Evolutionary conservation across 2,329 filamentous ascomycete genomes (phyloP).

Genomic region (Plectosphaerella cucumerina): DNA sequence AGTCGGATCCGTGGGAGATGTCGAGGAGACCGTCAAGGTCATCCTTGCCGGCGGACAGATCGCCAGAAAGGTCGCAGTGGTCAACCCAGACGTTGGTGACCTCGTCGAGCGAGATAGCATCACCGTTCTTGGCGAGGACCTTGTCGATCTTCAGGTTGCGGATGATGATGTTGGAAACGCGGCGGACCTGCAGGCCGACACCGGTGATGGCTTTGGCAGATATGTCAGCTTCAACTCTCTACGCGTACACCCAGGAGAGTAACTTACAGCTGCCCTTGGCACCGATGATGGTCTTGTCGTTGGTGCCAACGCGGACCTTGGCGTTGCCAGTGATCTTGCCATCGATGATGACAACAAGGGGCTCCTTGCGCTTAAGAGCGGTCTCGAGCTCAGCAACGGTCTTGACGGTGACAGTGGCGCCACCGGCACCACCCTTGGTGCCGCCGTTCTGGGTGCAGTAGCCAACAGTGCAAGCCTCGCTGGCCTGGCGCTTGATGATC

Average conservation of each 20-base stretch:
- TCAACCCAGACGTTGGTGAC: conserved; percentile 45
- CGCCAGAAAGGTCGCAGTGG: conserved; percentile 34
- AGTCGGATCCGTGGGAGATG: conserved; percentile 37
- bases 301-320: conserved; percentile 22
- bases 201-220: conserved; percentile 27
- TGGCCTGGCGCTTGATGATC: conserved; percentile 10
- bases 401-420: conserved; percentile 22
- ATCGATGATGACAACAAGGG: conserved; percentile 23
- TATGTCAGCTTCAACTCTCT: too few species aligned
- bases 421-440: conserved; percentile 23
- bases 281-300: conserved; percentile 38
- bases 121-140: conserved; percentile 46
- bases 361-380: conserved; percentile 18
- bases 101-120: conserved; percentile 46
- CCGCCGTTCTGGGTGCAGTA: conserved; percentile 27
- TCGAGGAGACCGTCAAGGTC: conserved; percentile 39
- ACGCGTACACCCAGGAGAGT: neutral
- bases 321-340: conserved; percentile 20
- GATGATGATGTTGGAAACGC: conserved; percentile 50
- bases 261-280: conserved; percentile 16
- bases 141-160: conserved; percentile 49
- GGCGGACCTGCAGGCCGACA: conserved; percentile 46
- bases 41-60: conserved; percentile 33
- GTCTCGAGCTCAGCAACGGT: conserved; percentile 19
- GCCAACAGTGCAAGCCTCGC: conserved; percentile 18